Conservation (phyloP, 768 basidiomycete genomes). For the Coprinopsis sp. region DNA sequence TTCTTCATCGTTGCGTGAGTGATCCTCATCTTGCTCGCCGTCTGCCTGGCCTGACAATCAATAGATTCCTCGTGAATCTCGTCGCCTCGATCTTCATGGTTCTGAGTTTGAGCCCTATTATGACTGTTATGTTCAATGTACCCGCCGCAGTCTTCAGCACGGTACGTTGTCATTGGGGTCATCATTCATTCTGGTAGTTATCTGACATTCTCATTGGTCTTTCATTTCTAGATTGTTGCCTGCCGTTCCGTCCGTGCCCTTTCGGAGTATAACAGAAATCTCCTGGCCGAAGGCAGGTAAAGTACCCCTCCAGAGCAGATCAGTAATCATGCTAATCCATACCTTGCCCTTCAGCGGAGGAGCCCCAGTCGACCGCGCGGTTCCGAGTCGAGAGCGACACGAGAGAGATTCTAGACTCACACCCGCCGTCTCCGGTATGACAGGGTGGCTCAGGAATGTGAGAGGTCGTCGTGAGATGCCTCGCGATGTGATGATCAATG, state of each 20-base stretch:
- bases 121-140: constrained; percentile 64
- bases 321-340: too few species aligned
- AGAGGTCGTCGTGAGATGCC: background rate
- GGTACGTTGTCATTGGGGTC: constrained; percentile 24
- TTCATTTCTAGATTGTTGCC: constrained; percentile 45
- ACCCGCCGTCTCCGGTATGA: too few species aligned
- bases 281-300: too few species aligned
- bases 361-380: too few species aligned
- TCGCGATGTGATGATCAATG: background rate
- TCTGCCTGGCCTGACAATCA: background rate
- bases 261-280: too few species aligned
- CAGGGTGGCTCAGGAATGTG: background rate
- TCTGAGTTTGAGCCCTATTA: constrained; percentile 58
- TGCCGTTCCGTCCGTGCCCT: constrained; percentile 57
- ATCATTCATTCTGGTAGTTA: background rate
- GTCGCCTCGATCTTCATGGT: constrained; percentile 61
- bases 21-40: constrained; percentile 1
- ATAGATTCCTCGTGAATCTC: constrained; percentile 40
- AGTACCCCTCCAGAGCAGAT: too few species aligned
- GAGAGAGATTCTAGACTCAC: too few species aligned
- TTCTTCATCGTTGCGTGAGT: constrained; percentile 69
- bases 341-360: too few species aligned
- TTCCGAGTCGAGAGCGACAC: too few species aligned
- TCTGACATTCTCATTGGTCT: background rate
- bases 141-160: constrained; percentile 55